Percentiles rank a stretch among this genome's conserved stretches.
phyloP scores from a whole-genome alignment of 805 yeast genomes.

The Cyberlindnera euphorbiae region DNA sequence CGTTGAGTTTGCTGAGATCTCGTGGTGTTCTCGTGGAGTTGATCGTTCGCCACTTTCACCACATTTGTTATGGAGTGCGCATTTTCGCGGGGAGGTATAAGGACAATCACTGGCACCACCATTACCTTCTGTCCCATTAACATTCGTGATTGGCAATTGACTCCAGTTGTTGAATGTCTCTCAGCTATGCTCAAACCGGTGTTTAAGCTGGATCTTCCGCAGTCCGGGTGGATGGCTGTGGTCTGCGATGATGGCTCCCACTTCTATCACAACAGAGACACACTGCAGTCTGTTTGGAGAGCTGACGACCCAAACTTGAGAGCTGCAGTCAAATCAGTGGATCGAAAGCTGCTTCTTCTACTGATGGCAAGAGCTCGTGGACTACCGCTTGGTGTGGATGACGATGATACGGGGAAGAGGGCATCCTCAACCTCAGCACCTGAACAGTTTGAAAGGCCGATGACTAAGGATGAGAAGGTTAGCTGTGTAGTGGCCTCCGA shows the following conservation, averaged over 20 bases:
- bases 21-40: too few species aligned
- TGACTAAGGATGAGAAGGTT: too few species aligned
- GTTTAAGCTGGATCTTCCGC: constrained; percentile 8
- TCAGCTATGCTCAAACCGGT: neutral
- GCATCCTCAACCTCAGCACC: too few species aligned
- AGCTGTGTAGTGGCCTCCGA: too few species aligned
- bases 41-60: neutral
- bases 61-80: neutral
- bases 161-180: neutral
- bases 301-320: constrained; percentile 30
- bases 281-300: constrained; percentile 32
- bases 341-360: constrained; percentile 25
- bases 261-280: constrained; percentile 32
- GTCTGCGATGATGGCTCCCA: constrained; percentile 38
- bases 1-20: too few species aligned
- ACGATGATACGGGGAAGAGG: too few species aligned
- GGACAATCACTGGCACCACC: too few species aligned
- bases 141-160: too few species aligned
- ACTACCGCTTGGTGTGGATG: constrained; percentile 18
- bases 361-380: constrained; percentile 37
- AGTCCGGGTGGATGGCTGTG: constrained; percentile 36
- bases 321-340: constrained; percentile 25
- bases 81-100: too few species aligned
- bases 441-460: too few species aligned
- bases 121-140: too few species aligned